Evolutionary conservation across 495 filamentous ascomycete genomes (phyloP).

Genomic region (Podospora pseudocomata): DNA sequence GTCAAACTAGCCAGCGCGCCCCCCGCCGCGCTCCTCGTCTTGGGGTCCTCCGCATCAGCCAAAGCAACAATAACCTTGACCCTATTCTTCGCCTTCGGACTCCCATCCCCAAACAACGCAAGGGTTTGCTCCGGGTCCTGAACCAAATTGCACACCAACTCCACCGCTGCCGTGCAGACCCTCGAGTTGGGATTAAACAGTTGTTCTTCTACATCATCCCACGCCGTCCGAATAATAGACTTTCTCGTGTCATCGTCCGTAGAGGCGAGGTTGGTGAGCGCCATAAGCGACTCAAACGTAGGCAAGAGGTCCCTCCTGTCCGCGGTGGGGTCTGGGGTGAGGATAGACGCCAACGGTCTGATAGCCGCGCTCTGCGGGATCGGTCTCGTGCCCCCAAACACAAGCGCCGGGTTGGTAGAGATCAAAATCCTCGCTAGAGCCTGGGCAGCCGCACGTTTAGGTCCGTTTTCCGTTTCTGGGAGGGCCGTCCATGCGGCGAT

Average conservation of each 20-base stretch:
- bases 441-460: conserved; percentile 67
- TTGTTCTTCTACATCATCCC: conserved; percentile 73
- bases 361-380: conserved; percentile 72
- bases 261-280: conserved; percentile 89
- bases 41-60: conserved; percentile 75
- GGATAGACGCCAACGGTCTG: conserved; percentile 69
- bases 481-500: conserved; percentile 62
- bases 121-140: conserved; percentile 64
- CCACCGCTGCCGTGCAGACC: conserved; percentile 77
- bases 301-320: conserved; percentile 79
- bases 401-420: conserved; percentile 76
- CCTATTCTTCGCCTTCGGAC: conserved; percentile 63
- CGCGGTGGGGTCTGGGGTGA: conserved; percentile 54
- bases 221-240: conserved; percentile 67
- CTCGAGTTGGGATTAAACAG: conserved; percentile 71
- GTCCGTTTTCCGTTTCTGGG: conserved; percentile 46
- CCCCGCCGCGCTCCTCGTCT: conserved; percentile 77
- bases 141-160: conserved; percentile 90
- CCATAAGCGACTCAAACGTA: conserved; percentile 83
- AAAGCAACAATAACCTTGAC: conserved; percentile 82
- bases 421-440: conserved; percentile 90
- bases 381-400: conserved; percentile 74
- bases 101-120: conserved; percentile 61
- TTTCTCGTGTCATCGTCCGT: conserved; percentile 65
- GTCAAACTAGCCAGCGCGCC: conserved; percentile 84